Evolutionary conservation across 2,329 filamentous ascomycete genomes (phyloP).

Genomic region (Gnomoniopsis smithogilvyi): DNA sequence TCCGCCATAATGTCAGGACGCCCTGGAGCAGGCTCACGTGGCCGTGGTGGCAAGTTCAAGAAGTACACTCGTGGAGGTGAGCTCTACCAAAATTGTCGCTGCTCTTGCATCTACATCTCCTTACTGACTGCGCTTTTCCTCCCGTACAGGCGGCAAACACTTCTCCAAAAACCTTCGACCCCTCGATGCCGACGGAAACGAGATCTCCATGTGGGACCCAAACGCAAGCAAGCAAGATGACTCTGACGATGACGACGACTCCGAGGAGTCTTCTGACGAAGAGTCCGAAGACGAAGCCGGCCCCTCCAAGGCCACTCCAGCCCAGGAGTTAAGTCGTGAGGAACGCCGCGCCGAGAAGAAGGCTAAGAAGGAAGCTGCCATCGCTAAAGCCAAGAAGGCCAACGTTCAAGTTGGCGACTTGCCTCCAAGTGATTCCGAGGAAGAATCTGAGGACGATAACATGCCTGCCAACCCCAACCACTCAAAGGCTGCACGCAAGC

Average conservation of each 20-base stretch:
- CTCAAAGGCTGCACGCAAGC: slow-evolving; percentile 67
- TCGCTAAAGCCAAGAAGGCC: slow-evolving; percentile 69
- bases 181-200: slow-evolving; percentile 83
- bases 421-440: slow-evolving; percentile 67
- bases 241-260: slow-evolving; percentile 45
- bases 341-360: slow-evolving; percentile 85
- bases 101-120: background rate
- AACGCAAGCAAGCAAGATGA: slow-evolving; percentile 47
- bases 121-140: slow-evolving; percentile 19
- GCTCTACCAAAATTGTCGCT: slow-evolving; percentile 21
- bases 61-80: slow-evolving; percentile 90
- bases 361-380: slow-evolving; percentile 85
- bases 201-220: slow-evolving; percentile 82
- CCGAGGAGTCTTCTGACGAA: slow-evolving; percentile 47
- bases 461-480: slow-evolving; percentile 93
- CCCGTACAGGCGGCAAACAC: slow-evolving; percentile 75
- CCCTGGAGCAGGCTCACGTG: slow-evolving; percentile 57
- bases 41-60: slow-evolving; percentile 89
- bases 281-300: slow-evolving; percentile 39
- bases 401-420: slow-evolving; percentile 81
- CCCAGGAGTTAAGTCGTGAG: slow-evolving; percentile 68
- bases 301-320: slow-evolving; percentile 30
- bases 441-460: slow-evolving; percentile 56
- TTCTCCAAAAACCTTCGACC: slow-evolving; percentile 91
- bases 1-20: slow-evolving; percentile 43